These are phyloP conservation scores for Achaetomium macrosporum DNA, from an alignment of 2,329 filamentous ascomycete species.

Conservation along the genomic window DNA sequence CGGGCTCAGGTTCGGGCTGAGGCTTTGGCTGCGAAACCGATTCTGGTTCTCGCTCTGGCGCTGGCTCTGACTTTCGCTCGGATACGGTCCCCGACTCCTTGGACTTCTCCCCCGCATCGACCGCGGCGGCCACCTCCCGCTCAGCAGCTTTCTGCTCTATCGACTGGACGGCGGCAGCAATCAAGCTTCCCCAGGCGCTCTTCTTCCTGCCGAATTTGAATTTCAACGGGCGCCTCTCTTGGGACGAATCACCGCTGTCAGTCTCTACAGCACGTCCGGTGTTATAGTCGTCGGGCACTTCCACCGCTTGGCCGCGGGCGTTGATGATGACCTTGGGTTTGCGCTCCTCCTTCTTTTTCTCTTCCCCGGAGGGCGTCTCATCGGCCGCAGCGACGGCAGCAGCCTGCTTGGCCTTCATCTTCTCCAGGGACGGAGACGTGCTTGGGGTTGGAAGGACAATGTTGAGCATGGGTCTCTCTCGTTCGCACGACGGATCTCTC, in stretches of 20 bases:
- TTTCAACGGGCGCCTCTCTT: conserved; percentile 11
- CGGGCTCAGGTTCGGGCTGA: background rate
- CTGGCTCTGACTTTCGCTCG: background rate
- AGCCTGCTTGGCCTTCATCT: conserved; percentile 28
- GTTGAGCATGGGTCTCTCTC: conserved; percentile 54
- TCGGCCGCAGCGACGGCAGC: conserved; percentile 17
- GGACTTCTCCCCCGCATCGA: conserved; percentile 1
- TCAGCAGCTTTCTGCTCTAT: conserved; percentile 13
- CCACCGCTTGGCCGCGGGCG: conserved; percentile 38
- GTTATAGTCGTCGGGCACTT: conserved; percentile 34
- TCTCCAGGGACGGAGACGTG: conserved; percentile 45
- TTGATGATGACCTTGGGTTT: conserved; percentile 32
- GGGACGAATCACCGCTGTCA: conserved; percentile 45
- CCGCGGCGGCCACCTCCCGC: background rate
- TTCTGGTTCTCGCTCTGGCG: background rate
- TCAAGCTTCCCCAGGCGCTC: conserved; percentile 43
- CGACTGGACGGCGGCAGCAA: conserved; percentile 36
- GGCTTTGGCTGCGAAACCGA: background rate
- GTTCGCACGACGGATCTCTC: conserved; percentile 49
- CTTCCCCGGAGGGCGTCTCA: conserved; percentile 21
- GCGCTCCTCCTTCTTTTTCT: conserved; percentile 18
- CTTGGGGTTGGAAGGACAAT: conserved; percentile 55
- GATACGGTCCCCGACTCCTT: background rate
- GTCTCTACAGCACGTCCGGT: conserved; percentile 35
- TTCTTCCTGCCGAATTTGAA: conserved; percentile 15